Evolutionary conservation across 164 flowering plant species (phyloP).

Genomic region (Vitis rupestris): DNA sequence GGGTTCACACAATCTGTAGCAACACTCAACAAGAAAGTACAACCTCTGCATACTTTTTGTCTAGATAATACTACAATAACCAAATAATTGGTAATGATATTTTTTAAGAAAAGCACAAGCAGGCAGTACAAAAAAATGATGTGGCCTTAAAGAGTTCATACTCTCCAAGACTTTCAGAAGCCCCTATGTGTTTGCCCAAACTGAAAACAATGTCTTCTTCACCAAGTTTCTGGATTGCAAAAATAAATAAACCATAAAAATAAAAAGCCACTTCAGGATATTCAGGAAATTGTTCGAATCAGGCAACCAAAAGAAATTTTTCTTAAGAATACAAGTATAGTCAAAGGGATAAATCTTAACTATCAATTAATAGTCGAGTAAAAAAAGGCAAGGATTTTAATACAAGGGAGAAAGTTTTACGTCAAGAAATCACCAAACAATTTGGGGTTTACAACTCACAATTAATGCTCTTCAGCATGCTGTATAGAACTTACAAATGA

Average conservation of each 20-base stretch:
- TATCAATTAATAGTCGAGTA: too few species aligned
- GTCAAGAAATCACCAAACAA: too few species aligned
- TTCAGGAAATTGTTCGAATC: too few species aligned
- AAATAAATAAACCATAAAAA: not conserved
- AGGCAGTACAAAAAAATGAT: constrained; percentile 1
- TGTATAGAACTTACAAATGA: too few species aligned
- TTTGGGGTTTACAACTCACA: too few species aligned
- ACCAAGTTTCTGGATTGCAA: constrained; percentile 31
- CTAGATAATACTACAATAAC: constrained; percentile 55
- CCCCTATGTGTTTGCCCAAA: constrained; percentile 5
- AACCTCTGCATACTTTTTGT: constrained; percentile 79
- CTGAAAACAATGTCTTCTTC: constrained; percentile 9
- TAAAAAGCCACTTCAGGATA: not conserved
- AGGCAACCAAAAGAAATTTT: too few species aligned
- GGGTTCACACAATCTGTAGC: constrained; percentile 79
- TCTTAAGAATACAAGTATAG: too few species aligned
- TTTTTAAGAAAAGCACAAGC: constrained; percentile 2
- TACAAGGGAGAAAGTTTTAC: too few species aligned
- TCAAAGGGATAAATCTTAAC: too few species aligned
- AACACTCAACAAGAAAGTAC: constrained; percentile 79
- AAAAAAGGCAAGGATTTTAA: too few species aligned
- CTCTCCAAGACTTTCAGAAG: constrained; percentile 32
- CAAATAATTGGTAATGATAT: constrained; percentile 1
- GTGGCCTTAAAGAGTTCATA: constrained; percentile 20
- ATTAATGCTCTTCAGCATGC: too few species aligned